These are phyloP conservation scores for Aspergillus egyptiacus DNA, from an alignment of 495 filamentous ascomycete genomes.

Conservation along the genomic window DNA sequence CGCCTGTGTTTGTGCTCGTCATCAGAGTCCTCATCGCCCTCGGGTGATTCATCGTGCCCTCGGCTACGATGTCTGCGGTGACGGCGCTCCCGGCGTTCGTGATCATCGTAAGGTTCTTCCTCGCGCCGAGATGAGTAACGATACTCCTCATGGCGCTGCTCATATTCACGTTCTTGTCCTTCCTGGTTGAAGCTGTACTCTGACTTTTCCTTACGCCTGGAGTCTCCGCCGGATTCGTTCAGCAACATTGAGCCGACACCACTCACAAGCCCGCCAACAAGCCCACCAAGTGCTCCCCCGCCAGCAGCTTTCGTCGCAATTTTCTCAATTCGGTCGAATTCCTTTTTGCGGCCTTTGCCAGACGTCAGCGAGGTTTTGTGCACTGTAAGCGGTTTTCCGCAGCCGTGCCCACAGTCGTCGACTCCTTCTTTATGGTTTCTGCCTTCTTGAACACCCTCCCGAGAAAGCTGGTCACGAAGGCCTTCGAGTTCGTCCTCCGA, in stretches of 20 bases:
- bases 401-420: slow-evolving; percentile 79
- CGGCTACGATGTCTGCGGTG: slow-evolving; percentile 1
- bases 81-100: not conserved
- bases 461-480: slow-evolving; percentile 65
- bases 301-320: slow-evolving; percentile 41
- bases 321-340: slow-evolving; percentile 30
- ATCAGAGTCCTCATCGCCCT: not conserved
- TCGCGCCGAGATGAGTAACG: not conserved
- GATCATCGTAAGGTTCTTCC: not conserved
- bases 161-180: slow-evolving; percentile 10
- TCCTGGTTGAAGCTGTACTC: not conserved
- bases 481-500: slow-evolving; percentile 51
- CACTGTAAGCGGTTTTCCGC: slow-evolving; percentile 63
- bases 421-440: slow-evolving; percentile 80
- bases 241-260: slow-evolving; percentile 43
- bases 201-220: not conserved
- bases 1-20: not conserved
- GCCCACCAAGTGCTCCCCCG: slow-evolving; percentile 44
- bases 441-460: slow-evolving; percentile 66
- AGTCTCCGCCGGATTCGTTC: slow-evolving; percentile 17
- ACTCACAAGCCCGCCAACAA: slow-evolving; percentile 47
- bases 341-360: slow-evolving; percentile 19
- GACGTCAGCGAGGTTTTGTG: slow-evolving; percentile 35
- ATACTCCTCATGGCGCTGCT: not conserved
- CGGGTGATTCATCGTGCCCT: not conserved